Conservation (phyloP, 495 filamentous ascomycete genomes). For the Podospora pseudocomata region DNA sequence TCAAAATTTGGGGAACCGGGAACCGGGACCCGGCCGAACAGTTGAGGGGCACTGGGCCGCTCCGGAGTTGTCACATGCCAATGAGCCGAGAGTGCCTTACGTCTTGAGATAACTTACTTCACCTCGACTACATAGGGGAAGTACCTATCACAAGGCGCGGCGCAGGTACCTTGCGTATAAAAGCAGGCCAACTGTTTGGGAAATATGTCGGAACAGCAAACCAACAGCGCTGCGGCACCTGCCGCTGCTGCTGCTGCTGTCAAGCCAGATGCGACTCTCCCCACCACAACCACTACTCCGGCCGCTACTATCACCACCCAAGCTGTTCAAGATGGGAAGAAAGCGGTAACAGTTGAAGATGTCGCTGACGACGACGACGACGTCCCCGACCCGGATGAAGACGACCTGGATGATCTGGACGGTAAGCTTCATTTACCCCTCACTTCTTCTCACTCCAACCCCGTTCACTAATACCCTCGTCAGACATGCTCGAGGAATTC, state of each 20-base stretch:
- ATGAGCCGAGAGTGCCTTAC: background rate
- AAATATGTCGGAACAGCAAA: background rate
- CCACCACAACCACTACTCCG: background rate
- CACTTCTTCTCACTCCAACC: background rate
- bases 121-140: background rate
- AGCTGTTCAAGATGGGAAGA: constrained; percentile 13
- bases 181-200: background rate
- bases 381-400: constrained; percentile 72
- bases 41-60: background rate
- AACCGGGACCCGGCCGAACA: background rate
- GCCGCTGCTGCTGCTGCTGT: background rate
- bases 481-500: constrained; percentile 93
- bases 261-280: background rate
- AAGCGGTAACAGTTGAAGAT: constrained; percentile 26
- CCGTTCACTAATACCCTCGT: constrained; percentile 5
- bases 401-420: constrained; percentile 89
- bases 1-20: background rate
- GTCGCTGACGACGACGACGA: constrained; percentile 38
- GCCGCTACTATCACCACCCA: background rate
- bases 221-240: background rate
- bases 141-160: background rate
- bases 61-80: background rate
- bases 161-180: background rate
- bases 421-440: constrained; percentile 45
- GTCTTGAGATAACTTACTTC: background rate